These are phyloP conservation scores for Tricholoma sp. DNA, from an alignment of 768 basidiomycete genomes.

Conservation along the genomic window DNA sequence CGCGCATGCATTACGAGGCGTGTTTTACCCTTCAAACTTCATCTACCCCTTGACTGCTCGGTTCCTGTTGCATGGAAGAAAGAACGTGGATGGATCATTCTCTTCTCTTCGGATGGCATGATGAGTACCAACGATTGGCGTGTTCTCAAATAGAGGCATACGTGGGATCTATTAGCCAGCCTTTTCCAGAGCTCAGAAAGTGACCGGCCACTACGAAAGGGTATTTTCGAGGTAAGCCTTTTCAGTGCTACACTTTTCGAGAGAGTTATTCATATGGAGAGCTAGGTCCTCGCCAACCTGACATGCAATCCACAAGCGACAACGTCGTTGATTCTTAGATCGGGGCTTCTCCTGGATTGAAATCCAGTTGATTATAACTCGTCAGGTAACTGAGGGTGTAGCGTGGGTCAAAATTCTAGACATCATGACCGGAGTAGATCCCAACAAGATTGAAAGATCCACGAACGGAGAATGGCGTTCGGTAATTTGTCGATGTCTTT, in stretches of 20 bases:
- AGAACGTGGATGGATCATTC: conserved; percentile 86
- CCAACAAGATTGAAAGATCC: conserved; percentile 44
- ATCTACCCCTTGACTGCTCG: conserved; percentile 82
- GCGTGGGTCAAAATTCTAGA: conserved; percentile 65
- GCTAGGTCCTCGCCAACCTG: conserved; percentile 68
- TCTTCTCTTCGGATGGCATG: conserved; percentile 79
- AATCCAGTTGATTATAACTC: conserved; percentile 50
- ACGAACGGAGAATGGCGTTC: conserved; percentile 58
- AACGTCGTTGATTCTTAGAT: conserved; percentile 65
- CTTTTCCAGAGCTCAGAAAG: conserved; percentile 63
- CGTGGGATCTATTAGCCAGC: conserved; percentile 84
- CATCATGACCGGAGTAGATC: conserved; percentile 49
- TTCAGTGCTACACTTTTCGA: background rate
- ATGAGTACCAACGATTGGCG: conserved; percentile 73
- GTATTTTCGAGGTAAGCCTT: conserved; percentile 61
- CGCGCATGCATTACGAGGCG: conserved; percentile 70
- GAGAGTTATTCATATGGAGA: background rate
- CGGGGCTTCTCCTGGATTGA: conserved; percentile 77
- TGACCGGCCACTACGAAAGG: conserved; percentile 47
- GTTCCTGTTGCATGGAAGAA: conserved; percentile 92
- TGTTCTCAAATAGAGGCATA: conserved; percentile 73
- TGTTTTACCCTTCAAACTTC: conserved; percentile 86
- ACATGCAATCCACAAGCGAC: conserved; percentile 67
- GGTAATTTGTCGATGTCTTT: conserved; percentile 48
- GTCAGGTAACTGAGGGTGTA: conserved; percentile 34